phyloP scores from a whole-genome alignment of 257 asterid species.

The Salvia rosmarinus region DNA sequence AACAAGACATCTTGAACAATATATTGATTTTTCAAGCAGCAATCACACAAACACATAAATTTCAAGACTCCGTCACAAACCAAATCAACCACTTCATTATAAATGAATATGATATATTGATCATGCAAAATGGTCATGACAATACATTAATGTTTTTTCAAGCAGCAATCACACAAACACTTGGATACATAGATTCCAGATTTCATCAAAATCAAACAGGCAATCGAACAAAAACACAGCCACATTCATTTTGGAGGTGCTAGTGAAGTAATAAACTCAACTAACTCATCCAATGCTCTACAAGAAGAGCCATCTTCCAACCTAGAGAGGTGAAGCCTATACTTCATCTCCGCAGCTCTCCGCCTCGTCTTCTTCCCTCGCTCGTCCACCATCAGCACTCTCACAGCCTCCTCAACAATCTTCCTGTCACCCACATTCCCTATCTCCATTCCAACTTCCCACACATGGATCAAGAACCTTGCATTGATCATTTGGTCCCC shows the following conservation, averaged over 20 bases:
- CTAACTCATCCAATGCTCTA: conserved; percentile 38
- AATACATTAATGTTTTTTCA: no score
- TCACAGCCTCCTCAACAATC: conserved; percentile 36
- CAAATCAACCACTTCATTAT: no score
- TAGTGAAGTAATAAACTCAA: conserved; percentile 38
- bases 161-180: neutral
- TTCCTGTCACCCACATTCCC: conserved; percentile 30
- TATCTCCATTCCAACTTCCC: conserved; percentile 47
- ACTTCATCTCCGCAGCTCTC: conserved; percentile 34
- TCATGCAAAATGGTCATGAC: no score
- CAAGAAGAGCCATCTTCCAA: conserved; percentile 37
- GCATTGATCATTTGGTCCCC: conserved; percentile 44
- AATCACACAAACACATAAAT: no score
- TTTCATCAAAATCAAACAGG: neutral
- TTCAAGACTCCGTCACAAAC: no score
- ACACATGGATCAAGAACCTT: conserved; percentile 37
- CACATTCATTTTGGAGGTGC: neutral
- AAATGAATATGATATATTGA: no score
- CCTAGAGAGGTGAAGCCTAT: conserved; percentile 17
- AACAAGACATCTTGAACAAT: no score
- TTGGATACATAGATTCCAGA: neutral
- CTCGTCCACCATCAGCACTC: conserved; percentile 38
- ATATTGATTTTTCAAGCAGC: no score
- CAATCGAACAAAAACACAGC: neutral
- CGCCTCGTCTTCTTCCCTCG: conserved; percentile 42